Conservation (phyloP, 2,329 filamentous ascomycete genomes). For the Xylariaceae sp. region DNA sequence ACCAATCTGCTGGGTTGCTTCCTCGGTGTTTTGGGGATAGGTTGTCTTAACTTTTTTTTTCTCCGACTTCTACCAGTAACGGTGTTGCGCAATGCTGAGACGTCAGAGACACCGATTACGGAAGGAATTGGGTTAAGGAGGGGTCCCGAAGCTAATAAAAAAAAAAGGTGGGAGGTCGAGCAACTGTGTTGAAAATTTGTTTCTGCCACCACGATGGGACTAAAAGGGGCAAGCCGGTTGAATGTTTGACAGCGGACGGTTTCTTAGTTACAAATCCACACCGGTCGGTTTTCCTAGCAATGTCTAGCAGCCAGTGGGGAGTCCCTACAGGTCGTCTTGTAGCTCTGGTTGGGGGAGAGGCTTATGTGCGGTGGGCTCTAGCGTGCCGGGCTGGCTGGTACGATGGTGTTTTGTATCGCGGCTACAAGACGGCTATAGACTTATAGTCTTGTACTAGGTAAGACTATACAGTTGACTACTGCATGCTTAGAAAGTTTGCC, state of each 20-base stretch:
- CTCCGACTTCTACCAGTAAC: slow-evolving; percentile 1
- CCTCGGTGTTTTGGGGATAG: neutral
- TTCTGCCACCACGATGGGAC: slow-evolving; percentile 18
- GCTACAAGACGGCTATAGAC: no score
- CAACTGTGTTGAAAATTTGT: slow-evolving; percentile 19
- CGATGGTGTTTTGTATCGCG: no score
- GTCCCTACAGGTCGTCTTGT: neutral
- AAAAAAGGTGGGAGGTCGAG: slow-evolving; percentile 19
- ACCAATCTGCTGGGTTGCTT: slow-evolving; percentile 8
- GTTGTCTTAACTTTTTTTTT: slow-evolving; percentile 11
- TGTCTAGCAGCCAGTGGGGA: slow-evolving; percentile 8
- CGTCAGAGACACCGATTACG: slow-evolving; percentile 26
- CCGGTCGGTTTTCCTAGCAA: slow-evolving; percentile 5
- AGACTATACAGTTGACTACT: no score
- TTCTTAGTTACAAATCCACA: slow-evolving; percentile 5
- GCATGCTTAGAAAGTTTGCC: no score
- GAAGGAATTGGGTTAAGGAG: slow-evolving; percentile 27
- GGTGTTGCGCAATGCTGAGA: slow-evolving; percentile 16
- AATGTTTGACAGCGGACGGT: slow-evolving; percentile 2
- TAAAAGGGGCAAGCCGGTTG: slow-evolving; percentile 16
- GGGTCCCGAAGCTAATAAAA: slow-evolving; percentile 26
- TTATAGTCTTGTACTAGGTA: no score
- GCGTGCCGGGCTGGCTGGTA: no score
- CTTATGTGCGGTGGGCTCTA: neutral
- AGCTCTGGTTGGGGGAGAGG: slow-evolving; percentile 3